phyloP scores from a whole-genome alignment of 495 filamentous ascomycete genomes.

The Haplographium delicatum region DNA sequence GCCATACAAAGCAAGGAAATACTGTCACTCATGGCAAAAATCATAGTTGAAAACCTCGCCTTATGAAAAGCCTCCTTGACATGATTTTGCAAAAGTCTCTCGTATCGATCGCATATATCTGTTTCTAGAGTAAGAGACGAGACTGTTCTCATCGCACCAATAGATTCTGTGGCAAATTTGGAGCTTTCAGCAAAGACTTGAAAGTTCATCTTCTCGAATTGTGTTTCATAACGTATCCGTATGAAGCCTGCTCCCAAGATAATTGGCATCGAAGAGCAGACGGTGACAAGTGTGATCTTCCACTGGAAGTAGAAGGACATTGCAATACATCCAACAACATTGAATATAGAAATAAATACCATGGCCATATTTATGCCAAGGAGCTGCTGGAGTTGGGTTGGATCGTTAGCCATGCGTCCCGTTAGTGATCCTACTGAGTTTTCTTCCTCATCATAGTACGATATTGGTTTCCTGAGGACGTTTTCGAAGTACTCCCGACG shows the following conservation, averaged over 20 bases:
- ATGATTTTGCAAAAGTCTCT: constrained; percentile 46
- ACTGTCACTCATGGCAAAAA: constrained; percentile 48
- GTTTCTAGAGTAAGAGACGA: constrained; percentile 49
- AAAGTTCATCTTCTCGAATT: constrained; percentile 46
- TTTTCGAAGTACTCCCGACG: constrained; percentile 56
- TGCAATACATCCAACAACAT: constrained; percentile 40
- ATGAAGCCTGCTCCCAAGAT: constrained; percentile 47
- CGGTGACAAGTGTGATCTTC: constrained; percentile 42
- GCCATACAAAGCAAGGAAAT: constrained; percentile 52
- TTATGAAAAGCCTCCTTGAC: constrained; percentile 44
- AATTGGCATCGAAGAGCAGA: constrained; percentile 44
- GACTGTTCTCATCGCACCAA: constrained; percentile 51
- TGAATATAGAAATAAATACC: constrained; percentile 39
- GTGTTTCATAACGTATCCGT: constrained; percentile 46
- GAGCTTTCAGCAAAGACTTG: constrained; percentile 50
- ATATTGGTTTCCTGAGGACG: constrained; percentile 48
- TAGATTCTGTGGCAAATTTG: constrained; percentile 52
- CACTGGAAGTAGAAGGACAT: constrained; percentile 52
- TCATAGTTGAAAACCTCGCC: constrained; percentile 44
- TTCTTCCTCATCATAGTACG: constrained; percentile 53
- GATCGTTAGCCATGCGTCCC: constrained; percentile 48
- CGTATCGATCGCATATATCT: constrained; percentile 41
- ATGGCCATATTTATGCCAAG: constrained; percentile 44
- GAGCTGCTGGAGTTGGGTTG: constrained; percentile 57
- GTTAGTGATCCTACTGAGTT: constrained; percentile 59